These are phyloP conservation scores for Ceratocystis harringtonii DNA, from an alignment of 2,329 filamentous ascomycete species.

Conservation along the genomic window DNA sequence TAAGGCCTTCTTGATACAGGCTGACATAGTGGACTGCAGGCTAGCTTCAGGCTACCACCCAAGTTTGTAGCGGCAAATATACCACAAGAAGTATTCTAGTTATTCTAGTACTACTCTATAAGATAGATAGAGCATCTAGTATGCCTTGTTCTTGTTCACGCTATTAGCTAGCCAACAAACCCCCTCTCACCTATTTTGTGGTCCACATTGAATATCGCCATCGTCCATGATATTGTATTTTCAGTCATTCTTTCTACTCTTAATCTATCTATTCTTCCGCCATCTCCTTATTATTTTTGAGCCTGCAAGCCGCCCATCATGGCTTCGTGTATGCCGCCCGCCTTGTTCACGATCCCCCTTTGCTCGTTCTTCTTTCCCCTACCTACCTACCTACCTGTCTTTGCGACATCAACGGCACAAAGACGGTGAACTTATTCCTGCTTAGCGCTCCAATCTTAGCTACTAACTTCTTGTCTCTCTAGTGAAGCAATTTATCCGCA, in stretches of 20 bases:
- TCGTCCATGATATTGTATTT: not conserved
- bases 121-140: not conserved
- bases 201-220: not conserved
- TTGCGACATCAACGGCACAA: conserved; percentile 4
- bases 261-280: not conserved
- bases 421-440: not conserved
- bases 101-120: too few relatives aligned
- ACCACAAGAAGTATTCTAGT: too few relatives aligned
- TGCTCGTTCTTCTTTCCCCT: not conserved
- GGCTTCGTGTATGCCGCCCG: conserved; percentile 17
- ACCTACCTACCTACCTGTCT: not conserved
- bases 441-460: not conserved
- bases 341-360: not conserved
- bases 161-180: not conserved
- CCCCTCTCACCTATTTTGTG: not conserved
- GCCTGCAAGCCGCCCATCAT: conserved; percentile 4
- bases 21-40: too few relatives aligned
- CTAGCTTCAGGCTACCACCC: too few relatives aligned
- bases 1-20: too few relatives aligned
- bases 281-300: not conserved
- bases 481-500: conserved; percentile 99
- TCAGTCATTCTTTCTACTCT: not conserved
- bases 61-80: too few relatives aligned
- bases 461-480: conserved; percentile 14
- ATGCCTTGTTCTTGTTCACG: not conserved